Conservation (phyloP, 768 basidiomycete genomes). For the Mycena pura region DNA sequence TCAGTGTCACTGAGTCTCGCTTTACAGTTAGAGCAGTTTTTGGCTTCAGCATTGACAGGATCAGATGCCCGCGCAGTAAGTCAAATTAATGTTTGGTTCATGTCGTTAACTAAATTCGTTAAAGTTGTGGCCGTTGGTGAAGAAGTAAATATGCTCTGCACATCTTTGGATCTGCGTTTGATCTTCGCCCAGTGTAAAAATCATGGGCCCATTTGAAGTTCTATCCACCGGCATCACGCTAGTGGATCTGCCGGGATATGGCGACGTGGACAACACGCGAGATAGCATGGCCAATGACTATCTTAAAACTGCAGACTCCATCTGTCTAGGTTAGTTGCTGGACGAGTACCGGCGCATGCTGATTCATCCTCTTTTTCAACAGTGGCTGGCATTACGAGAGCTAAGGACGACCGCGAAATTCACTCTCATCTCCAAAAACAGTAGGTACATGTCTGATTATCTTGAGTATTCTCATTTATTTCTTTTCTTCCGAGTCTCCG, state of each 20-base stretch:
- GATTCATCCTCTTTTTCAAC: neutral
- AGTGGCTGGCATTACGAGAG: conserved; percentile 17
- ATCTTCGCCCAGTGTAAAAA: conserved; percentile 8
- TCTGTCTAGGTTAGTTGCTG: conserved; percentile 11
- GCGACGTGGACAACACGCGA: conserved; percentile 16
- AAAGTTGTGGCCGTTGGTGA: conserved; percentile 25
- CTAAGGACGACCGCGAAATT: conserved; percentile 23
- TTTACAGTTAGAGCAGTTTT: conserved; percentile 18
- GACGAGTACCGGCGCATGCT: neutral
- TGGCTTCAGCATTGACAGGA: conserved; percentile 13
- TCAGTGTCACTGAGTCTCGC: neutral
- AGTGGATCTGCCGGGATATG: conserved; percentile 25
- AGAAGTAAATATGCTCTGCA: neutral
- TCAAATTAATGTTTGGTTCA: neutral
- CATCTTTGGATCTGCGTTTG: neutral
- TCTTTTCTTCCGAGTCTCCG: neutral
- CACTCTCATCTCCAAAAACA: conserved; percentile 15
- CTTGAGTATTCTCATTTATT: neutral
- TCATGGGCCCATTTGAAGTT: conserved; percentile 22
- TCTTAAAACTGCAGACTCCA: conserved; percentile 16
- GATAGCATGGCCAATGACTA: conserved; percentile 20
- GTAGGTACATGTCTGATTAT: neutral
- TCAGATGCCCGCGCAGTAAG: conserved; percentile 11
- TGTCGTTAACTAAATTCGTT: neutral
- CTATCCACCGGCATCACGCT: conserved; percentile 23